Evolutionary conservation across 1,284 basidiomycete species (phyloP).

Genomic region (Ceraceosorus bombacis): DNA sequence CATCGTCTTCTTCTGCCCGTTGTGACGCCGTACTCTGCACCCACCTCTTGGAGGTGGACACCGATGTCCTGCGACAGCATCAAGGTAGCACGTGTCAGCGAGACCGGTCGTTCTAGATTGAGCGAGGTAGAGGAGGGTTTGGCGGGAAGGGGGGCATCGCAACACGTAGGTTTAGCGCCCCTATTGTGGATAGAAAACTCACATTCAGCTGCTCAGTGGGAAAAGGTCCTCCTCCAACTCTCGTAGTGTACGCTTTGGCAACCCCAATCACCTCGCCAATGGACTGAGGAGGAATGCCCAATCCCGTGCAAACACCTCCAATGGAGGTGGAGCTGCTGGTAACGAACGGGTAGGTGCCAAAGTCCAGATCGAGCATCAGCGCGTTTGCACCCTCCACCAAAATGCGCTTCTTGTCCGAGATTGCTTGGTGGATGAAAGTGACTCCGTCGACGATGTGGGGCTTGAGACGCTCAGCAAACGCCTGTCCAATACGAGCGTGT

Average conservation of each 20-base stretch:
- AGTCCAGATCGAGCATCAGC: conserved; percentile 95
- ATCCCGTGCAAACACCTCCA: conserved; percentile 89
- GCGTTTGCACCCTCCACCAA: conserved; percentile 97
- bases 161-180: too few species aligned
- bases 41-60: conserved; percentile 83
- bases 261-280: conserved; percentile 84
- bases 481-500: conserved; percentile 50
- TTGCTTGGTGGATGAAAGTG: conserved; percentile 72
- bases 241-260: conserved; percentile 93
- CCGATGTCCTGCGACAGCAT: conserved; percentile 61
- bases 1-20: conserved; percentile 86
- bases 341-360: conserved; percentile 94
- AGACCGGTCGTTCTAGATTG: neutral
- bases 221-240: conserved; percentile 95
- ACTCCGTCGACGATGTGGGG: conserved; percentile 87
- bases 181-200: conserved; percentile 33
- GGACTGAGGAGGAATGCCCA: conserved; percentile 81
- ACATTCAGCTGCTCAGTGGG: conserved; percentile 89
- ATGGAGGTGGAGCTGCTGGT: conserved; percentile 87
- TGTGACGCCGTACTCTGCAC: conserved; percentile 81
- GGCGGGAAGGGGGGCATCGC: too few species aligned
- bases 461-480: conserved; percentile 71
- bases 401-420: conserved; percentile 65
- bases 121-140: too few species aligned
- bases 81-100: neutral